phyloP scores from a whole-genome alignment of 768 basidiomycete species.

The Kwoniella pini region DNA sequence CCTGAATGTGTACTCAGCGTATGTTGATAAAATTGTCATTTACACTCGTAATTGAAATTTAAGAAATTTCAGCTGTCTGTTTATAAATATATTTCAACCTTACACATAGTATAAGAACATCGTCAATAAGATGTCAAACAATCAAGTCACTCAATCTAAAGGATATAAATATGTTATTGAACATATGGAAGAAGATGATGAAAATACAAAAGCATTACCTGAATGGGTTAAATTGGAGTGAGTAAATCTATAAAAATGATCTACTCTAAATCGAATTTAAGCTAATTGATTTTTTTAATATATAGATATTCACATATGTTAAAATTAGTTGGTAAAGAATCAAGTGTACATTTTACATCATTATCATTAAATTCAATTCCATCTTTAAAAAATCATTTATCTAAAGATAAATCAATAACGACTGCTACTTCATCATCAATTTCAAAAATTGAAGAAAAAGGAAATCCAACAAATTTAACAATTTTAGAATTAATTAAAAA shows the following conservation, averaged over 20 bases:
- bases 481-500: constrained; percentile 59
- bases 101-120: too few species aligned
- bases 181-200: constrained; percentile 80
- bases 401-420: too few species aligned
- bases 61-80: too few species aligned
- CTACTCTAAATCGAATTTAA: background rate
- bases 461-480: constrained; percentile 56
- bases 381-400: constrained; percentile 59
- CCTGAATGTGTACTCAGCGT: too few species aligned
- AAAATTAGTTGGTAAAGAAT: constrained; percentile 65
- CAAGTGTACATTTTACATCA: constrained; percentile 78
- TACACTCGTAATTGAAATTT: too few species aligned
- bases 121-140: too few species aligned
- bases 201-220: constrained; percentile 63
- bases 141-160: constrained; percentile 9
- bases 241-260: constrained; percentile 54
- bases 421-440: constrained; percentile 27
- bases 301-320: constrained; percentile 74
- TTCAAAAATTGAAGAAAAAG: too few species aligned
- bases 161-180: constrained; percentile 62
- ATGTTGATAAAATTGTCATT: too few species aligned
- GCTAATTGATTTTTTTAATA: background rate
- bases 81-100: too few species aligned
- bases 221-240: constrained; percentile 91
- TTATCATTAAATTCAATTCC: constrained; percentile 71